Conservation (phyloP, 2,329 filamentous ascomycete species). For the Karstenula rhodostoma region DNA sequence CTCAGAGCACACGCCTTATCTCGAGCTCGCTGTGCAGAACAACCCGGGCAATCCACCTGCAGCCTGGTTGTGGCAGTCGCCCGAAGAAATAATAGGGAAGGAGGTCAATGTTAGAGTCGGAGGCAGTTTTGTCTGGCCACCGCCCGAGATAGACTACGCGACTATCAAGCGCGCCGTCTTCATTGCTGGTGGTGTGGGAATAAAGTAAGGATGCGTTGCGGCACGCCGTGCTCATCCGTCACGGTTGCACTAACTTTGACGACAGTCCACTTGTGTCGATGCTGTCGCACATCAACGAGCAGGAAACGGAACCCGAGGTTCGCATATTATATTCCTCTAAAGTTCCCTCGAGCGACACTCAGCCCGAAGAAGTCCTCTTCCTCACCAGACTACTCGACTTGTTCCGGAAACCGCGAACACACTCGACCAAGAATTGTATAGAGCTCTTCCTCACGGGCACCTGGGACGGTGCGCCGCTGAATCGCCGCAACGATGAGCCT, state of each 20-base stretch:
- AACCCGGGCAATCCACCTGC: slow-evolving; percentile 76
- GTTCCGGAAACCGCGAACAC: slow-evolving; percentile 38
- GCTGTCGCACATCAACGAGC: slow-evolving; percentile 65
- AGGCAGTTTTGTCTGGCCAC: slow-evolving; percentile 83
- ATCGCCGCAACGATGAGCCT: slow-evolving; percentile 34
- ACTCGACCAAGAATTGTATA: slow-evolving; percentile 39
- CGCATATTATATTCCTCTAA: slow-evolving; percentile 71
- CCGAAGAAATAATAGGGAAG: slow-evolving; percentile 64
- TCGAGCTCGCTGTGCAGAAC: slow-evolving; percentile 81
- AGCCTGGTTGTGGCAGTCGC: slow-evolving; percentile 74
- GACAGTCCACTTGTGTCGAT: slow-evolving; percentile 76
- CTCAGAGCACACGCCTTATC: slow-evolving; percentile 54
- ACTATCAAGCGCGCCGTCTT: slow-evolving; percentile 71
- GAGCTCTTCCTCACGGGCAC: slow-evolving; percentile 49
- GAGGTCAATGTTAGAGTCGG: slow-evolving; percentile 75
- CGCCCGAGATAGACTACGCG: slow-evolving; percentile 55
- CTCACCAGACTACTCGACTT: slow-evolving; percentile 43
- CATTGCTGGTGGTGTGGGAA: slow-evolving; percentile 81
- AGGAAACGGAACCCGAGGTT: slow-evolving; percentile 54
- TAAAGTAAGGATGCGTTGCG: slow-evolving; percentile 65
- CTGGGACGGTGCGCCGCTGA: slow-evolving; percentile 37
- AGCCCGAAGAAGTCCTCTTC: slow-evolving; percentile 45
- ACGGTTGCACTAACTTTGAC: slow-evolving; percentile 20
- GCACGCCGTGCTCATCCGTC: neutral
- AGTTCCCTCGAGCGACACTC: slow-evolving; percentile 40